These are phyloP conservation scores for Debaryomyces robertsiae DNA, from an alignment of 1,139 yeast genomes.

Conservation along the genomic window DNA sequence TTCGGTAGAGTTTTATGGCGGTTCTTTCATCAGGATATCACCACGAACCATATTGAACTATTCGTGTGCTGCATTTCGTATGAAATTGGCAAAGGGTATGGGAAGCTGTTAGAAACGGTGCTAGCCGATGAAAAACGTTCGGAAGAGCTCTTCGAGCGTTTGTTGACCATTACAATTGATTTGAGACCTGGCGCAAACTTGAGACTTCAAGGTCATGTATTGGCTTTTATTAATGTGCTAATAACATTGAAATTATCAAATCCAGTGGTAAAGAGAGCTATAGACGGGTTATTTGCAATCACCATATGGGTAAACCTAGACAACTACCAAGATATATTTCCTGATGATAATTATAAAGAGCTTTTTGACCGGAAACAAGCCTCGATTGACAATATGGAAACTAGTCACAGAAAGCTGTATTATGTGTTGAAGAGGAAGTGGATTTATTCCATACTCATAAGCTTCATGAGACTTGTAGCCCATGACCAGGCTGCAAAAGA, in stretches of 20 bases:
- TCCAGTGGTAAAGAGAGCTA: slow-evolving; percentile 24
- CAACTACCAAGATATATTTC: slow-evolving; percentile 18
- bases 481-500: slow-evolving; percentile 4
- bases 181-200: slow-evolving; percentile 10
- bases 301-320: slow-evolving; percentile 35
- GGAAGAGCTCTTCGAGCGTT: slow-evolving; percentile 23
- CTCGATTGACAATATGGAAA: slow-evolving; percentile 11
- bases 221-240: slow-evolving; percentile 10
- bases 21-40: slow-evolving; percentile 38
- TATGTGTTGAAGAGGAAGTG: slow-evolving; percentile 20
- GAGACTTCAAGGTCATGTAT: slow-evolving; percentile 5
- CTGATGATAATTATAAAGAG: slow-evolving; percentile 6
- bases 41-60: slow-evolving; percentile 41
- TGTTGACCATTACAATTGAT: slow-evolving; percentile 18
- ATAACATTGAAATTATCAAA: slow-evolving; percentile 5
- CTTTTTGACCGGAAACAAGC: slow-evolving; percentile 1
- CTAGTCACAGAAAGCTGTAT: slow-evolving; percentile 2
- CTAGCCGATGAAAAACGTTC: slow-evolving; percentile 19
- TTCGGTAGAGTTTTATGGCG: slow-evolving; percentile 41
- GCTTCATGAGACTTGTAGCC: slow-evolving; percentile 13
- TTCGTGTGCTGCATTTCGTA: slow-evolving; percentile 24
- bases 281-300: slow-evolving; percentile 39
- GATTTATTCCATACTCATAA: slow-evolving; percentile 20
- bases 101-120: slow-evolving; percentile 9
- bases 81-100: slow-evolving; percentile 11